Conservation (phyloP, 2,329 filamentous ascomycete genomes). For the Waltergamsia citrina region DNA sequence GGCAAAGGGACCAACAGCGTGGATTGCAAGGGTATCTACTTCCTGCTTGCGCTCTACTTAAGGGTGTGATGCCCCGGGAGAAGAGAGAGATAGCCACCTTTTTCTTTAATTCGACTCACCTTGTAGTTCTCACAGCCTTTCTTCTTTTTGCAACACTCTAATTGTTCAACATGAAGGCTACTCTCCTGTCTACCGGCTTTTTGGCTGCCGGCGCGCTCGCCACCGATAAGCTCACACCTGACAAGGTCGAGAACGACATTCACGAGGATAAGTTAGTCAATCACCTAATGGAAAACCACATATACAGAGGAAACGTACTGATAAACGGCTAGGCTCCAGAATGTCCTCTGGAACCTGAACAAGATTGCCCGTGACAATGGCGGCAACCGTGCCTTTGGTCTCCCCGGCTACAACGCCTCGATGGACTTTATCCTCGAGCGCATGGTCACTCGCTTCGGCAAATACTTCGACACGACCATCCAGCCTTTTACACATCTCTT, state of each 20-base stretch:
- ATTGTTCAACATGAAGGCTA: slow-evolving; percentile 9
- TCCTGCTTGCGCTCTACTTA: no score
- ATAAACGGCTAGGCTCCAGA: slow-evolving; percentile 31
- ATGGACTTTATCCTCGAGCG: slow-evolving; percentile 45
- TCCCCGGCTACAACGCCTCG: slow-evolving; percentile 49
- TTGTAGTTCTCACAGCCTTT: no score
- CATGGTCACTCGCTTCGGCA: slow-evolving; percentile 23
- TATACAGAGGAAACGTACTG: background rate
- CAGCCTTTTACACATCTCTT: slow-evolving; percentile 38
- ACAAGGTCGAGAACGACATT: slow-evolving; percentile 29
- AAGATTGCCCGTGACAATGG: slow-evolving; percentile 44
- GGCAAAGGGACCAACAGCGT: no score
- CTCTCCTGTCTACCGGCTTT: slow-evolving; percentile 7
- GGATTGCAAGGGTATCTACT: no score
- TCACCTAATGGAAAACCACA: background rate
- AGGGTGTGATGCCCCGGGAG: no score
- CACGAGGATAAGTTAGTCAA: slow-evolving; percentile 22
- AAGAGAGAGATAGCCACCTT: no score
- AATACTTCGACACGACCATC: slow-evolving; percentile 31
- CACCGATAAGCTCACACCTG: slow-evolving; percentile 23
- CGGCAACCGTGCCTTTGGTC: slow-evolving; percentile 50
- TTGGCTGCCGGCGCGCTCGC: slow-evolving; percentile 10
- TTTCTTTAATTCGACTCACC: no score
- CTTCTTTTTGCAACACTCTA: background rate
- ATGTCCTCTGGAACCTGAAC: slow-evolving; percentile 44